These are phyloP conservation scores for Chlorella ohadii DNA, from an alignment of 139 green algal genomes.

Conservation along the genomic window DNA sequence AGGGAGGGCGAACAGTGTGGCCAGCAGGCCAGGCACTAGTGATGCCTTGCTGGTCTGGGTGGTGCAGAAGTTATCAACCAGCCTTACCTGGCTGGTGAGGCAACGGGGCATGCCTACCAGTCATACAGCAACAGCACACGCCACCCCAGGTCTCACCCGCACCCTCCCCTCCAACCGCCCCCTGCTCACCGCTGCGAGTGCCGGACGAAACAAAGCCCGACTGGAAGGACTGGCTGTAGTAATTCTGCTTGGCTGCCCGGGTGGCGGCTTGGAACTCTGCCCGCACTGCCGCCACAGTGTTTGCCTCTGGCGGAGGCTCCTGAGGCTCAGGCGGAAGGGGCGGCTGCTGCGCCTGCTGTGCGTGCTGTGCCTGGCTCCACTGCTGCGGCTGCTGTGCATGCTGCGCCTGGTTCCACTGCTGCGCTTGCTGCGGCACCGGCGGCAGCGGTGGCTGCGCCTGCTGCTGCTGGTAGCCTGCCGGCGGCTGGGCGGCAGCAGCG, in stretches of 20 bases:
- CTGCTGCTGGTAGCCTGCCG: constrained; percentile 18
- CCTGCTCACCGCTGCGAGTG: constrained; percentile 38
- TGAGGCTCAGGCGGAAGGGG: constrained; percentile 16
- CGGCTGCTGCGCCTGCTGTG: neutral
- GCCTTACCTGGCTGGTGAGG: too few species aligned
- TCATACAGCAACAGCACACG: too few species aligned
- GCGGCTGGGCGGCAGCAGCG: constrained; percentile 9
- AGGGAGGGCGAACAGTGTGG: neutral
- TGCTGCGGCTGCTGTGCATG: neutral
- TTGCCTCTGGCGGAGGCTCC: neutral
- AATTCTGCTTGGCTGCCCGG: constrained; percentile 41
- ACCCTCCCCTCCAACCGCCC: too few species aligned
- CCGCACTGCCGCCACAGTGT: constrained; percentile 10
- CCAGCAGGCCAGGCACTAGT: neutral
- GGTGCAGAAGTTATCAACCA: too few species aligned
- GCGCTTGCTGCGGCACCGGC: constrained; percentile 18
- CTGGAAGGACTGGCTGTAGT: constrained; percentile 53
- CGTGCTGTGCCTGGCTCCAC: neutral
- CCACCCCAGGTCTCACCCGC: too few species aligned
- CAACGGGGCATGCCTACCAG: too few species aligned
- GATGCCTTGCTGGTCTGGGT: too few species aligned
- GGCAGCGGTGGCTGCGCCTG: constrained; percentile 27
- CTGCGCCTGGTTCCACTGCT: neutral
- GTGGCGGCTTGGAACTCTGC: constrained; percentile 33
- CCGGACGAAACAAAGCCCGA: constrained; percentile 76